Percentiles rank a stretch among this genome's conserved stretches.
These are phyloP conservation scores for Actinomortierella wolfii DNA, from an alignment of 371 early-diverging fungal species.

Conservation along the genomic window DNA sequence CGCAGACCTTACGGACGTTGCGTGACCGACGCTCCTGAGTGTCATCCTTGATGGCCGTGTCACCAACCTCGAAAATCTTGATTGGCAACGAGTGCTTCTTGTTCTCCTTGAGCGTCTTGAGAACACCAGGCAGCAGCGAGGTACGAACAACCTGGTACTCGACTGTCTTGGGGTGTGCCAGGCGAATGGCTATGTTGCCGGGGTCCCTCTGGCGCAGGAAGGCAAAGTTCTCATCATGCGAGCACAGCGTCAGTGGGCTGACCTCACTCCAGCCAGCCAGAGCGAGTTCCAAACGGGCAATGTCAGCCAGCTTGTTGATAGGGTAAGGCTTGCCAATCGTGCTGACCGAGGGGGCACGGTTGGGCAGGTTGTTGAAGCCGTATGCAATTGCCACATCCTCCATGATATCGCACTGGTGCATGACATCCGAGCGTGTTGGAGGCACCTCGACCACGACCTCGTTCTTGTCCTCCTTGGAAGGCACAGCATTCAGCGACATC, in stretches of 20 bases:
- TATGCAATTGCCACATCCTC: constrained; percentile 99
- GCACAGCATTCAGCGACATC: constrained; percentile 87
- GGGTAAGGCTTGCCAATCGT: constrained; percentile 92
- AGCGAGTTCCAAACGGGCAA: constrained; percentile 91
- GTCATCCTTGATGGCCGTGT: constrained; percentile 92
- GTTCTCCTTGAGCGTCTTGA: constrained; percentile 96
- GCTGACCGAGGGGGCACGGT: constrained; percentile 77
- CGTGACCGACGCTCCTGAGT: constrained; percentile 79
- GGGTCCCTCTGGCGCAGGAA: constrained; percentile 81
- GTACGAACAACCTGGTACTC: constrained; percentile 98
- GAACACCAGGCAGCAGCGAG: constrained; percentile 92
- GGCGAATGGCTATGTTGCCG: constrained; percentile 80
- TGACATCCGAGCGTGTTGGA: constrained; percentile 94
- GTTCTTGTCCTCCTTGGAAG: constrained; percentile 60
- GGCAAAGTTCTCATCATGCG: constrained; percentile 95
- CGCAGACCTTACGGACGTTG: constrained; percentile 93
- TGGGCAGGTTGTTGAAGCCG: constrained; percentile 96
- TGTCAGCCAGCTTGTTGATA: constrained; percentile 93
- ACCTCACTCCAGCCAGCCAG: constrained; percentile 96
- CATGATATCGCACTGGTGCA: constrained; percentile 98
- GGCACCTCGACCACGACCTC: constrained; percentile 86
- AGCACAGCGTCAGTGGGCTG: constrained; percentile 95
- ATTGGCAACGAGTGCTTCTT: constrained; percentile 92
- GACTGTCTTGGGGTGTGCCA: constrained; percentile 96
- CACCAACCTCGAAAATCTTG: constrained; percentile 97